These are phyloP conservation scores for Hanseniaspora occidentalis DNA, from an alignment of 805 yeast species.

Conservation along the genomic window DNA sequence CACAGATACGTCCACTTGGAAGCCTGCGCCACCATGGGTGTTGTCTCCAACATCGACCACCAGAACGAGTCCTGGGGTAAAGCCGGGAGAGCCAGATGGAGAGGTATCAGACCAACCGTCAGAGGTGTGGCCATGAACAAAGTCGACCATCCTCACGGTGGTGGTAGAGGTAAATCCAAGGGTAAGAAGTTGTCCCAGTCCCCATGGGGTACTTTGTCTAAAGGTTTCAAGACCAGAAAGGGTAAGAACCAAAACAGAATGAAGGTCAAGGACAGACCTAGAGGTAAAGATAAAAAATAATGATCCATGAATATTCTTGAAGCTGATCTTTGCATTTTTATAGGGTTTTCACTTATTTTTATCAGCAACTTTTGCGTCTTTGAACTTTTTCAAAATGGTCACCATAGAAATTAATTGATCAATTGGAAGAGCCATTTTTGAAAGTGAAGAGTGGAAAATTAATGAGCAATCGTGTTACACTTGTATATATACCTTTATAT, in stretches of 20 bases:
- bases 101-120: slow-evolving; percentile 88
- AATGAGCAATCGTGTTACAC: no score
- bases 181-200: slow-evolving; percentile 88
- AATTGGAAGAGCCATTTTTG: no score
- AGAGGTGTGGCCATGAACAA: slow-evolving; percentile 99
- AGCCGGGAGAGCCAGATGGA: slow-evolving; percentile 88
- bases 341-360: no score
- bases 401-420: no score
- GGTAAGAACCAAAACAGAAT: slow-evolving; percentile 74
- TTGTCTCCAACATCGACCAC: slow-evolving; percentile 87
- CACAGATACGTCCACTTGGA: slow-evolving; percentile 78
- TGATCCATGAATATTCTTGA: neutral
- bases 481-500: no score
- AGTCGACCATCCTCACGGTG: slow-evolving; percentile 97
- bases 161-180: slow-evolving; percentile 99
- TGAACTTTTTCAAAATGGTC: no score
- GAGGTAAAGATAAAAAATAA: slow-evolving; percentile 37
- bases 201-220: slow-evolving; percentile 90
- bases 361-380: no score
- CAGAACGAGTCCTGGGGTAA: slow-evolving; percentile 85
- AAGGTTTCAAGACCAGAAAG: slow-evolving; percentile 89
- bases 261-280: slow-evolving; percentile 86
- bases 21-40: slow-evolving; percentile 89
- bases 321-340: no score
- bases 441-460: neutral